These are phyloP conservation scores for Auricularia heimuer DNA, from an alignment of 768 basidiomycete species.

Conservation along the genomic window DNA sequence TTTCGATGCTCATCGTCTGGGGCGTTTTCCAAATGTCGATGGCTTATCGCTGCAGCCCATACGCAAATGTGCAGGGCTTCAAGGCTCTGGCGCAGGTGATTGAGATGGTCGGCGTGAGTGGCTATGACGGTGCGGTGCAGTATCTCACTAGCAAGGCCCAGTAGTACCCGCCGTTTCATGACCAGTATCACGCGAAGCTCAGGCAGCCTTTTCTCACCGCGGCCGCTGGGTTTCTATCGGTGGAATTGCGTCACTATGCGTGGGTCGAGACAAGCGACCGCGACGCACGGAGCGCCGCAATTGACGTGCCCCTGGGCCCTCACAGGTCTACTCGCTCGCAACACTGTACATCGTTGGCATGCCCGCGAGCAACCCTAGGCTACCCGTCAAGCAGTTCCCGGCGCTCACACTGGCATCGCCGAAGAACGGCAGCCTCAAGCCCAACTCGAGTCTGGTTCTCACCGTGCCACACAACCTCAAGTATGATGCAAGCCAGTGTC, in stretches of 20 bases:
- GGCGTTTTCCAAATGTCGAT: neutral
- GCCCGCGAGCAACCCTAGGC: conserved; percentile 36
- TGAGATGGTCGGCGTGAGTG: conserved; percentile 45
- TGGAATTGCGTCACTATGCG: conserved; percentile 42
- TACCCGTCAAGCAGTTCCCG: conserved; percentile 43
- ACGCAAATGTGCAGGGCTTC: conserved; percentile 35
- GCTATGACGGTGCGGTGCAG: conserved; percentile 48
- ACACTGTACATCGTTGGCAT: conserved; percentile 34
- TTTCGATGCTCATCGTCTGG: too few relatives aligned
- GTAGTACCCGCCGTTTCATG: too few relatives aligned
- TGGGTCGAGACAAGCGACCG: conserved; percentile 38
- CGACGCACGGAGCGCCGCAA: conserved; percentile 38
- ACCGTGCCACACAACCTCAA: conserved; percentile 13
- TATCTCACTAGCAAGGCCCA: conserved; percentile 33
- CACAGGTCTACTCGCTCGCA: conserved; percentile 39
- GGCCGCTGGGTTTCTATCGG: conserved; percentile 49
- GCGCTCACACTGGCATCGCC: conserved; percentile 25
- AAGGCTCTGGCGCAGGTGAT: conserved; percentile 34
- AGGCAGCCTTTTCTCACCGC: conserved; percentile 26
- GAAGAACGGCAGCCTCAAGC: conserved; percentile 16
- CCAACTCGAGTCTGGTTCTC: conserved; percentile 23
- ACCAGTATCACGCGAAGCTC: too few relatives aligned
- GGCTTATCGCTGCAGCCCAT: conserved; percentile 22
- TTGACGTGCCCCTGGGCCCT: conserved; percentile 23
- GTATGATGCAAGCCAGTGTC: conserved; percentile 3